Conservation (phyloP, 257 asterid species). For the Buddleja alternifolia region DNA sequence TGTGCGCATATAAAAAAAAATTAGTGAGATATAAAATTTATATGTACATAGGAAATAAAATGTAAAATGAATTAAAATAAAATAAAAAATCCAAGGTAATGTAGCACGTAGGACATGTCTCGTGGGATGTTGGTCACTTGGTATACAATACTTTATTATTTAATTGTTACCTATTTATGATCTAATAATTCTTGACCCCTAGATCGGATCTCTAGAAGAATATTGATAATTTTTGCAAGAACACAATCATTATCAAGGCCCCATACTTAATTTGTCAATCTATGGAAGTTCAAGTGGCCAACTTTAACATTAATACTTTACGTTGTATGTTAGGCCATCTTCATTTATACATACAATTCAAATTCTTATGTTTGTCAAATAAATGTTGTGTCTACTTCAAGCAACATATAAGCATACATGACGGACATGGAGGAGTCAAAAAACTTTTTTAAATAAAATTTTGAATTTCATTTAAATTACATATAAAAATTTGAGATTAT, state of each 20-base stretch:
- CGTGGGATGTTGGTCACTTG: conserved; percentile 28
- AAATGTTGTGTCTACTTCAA: too few species aligned
- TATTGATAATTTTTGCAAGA: not conserved
- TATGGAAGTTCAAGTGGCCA: not conserved
- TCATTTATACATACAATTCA: not conserved
- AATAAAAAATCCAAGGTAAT: too few species aligned
- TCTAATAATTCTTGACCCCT: not conserved
- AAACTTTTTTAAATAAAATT: too few species aligned
- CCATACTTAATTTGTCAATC: not conserved
- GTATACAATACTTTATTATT: not conserved
- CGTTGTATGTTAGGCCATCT: not conserved
- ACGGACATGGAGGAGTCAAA: too few species aligned
- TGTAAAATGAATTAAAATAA: too few species aligned
- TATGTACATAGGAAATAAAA: too few species aligned
- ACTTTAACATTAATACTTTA: too few species aligned
- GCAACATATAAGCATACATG: too few species aligned
- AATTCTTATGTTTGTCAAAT: not conserved
- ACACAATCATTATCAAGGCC: not conserved
- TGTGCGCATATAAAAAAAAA: too few species aligned
- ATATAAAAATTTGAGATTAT: too few species aligned
- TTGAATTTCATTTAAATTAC: too few species aligned
- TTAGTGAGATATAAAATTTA: too few species aligned
- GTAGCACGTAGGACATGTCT: conserved; percentile 27
- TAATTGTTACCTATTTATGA: conserved; percentile 6
- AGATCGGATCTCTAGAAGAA: not conserved